These are phyloP conservation scores for Craterostigma plantagineum DNA, from an alignment of 257 asterid genomes.

Conservation along the genomic window DNA sequence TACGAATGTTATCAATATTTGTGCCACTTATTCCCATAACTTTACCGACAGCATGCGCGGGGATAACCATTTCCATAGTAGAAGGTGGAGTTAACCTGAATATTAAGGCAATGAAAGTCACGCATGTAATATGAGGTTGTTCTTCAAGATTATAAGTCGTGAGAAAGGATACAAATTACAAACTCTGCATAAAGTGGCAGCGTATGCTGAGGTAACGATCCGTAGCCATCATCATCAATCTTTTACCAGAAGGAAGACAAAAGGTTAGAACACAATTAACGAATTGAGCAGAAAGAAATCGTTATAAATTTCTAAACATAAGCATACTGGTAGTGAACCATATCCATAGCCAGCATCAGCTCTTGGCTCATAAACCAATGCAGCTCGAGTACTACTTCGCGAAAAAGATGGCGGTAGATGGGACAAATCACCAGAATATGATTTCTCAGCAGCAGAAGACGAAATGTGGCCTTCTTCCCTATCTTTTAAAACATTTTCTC, in stretches of 20 bases:
- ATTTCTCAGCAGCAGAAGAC: constrained; percentile 42
- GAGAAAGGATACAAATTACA: constrained; percentile 4
- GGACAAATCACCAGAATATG: constrained; percentile 29
- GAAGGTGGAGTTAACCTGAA: constrained; percentile 74
- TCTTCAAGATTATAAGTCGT: background rate
- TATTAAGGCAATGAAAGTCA: too few species aligned
- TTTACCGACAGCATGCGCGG: constrained; percentile 71
- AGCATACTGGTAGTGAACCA: constrained; percentile 46
- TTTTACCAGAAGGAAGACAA: constrained; percentile 8
- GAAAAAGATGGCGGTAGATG: constrained; percentile 38
- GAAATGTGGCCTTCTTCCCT: constrained; percentile 38
- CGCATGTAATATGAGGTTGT: constrained; percentile 8
- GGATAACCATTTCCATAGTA: constrained; percentile 64
- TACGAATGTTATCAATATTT: constrained; percentile 78
- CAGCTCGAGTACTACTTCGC: constrained; percentile 33
- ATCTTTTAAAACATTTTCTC: constrained; percentile 69
- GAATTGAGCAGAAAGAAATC: constrained; percentile 2
- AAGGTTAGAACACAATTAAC: constrained; percentile 9
- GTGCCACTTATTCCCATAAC: constrained; percentile 84
- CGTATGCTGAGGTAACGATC: constrained; percentile 41
- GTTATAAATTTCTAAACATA: too few species aligned
- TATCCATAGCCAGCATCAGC: constrained; percentile 60
- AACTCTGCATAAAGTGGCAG: constrained; percentile 59
- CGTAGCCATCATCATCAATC: constrained; percentile 56
- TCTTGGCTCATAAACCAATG: constrained; percentile 55